A percentile compares a stretch with the other conserved stretches of the same genome.
Evolutionary conservation across 495 filamentous ascomycete species (phyloP).

Genomic region (Penicillium herquei): DNA sequence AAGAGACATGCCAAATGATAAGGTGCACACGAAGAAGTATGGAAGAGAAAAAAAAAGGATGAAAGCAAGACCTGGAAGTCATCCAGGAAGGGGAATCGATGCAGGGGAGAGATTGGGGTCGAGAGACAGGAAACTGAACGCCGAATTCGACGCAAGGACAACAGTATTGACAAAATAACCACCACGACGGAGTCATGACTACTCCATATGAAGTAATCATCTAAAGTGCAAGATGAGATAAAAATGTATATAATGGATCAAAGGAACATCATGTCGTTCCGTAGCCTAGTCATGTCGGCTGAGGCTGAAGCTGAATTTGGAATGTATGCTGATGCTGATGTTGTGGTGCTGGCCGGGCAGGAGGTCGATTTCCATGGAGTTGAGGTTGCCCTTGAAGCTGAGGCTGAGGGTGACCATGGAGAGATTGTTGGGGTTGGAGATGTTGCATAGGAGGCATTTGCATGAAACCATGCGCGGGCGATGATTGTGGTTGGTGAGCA

Average conservation of each 20-base stretch:
- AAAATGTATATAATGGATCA: background rate
- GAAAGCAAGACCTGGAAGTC: background rate
- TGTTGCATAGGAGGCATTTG: slow-evolving; percentile 27
- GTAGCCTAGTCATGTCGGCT: slow-evolving; percentile 17
- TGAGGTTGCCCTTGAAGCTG: slow-evolving; percentile 11
- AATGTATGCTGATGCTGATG: slow-evolving; percentile 32
- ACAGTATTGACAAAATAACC: no score
- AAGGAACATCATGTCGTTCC: background rate
- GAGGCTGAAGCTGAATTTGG: slow-evolving; percentile 25
- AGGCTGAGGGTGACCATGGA: slow-evolving; percentile 4
- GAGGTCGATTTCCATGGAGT: slow-evolving; percentile 10
- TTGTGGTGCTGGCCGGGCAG: slow-evolving; percentile 24
- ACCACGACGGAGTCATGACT: no score
- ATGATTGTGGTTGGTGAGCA: slow-evolving; percentile 13
- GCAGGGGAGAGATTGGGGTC: background rate
- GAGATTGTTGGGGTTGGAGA: slow-evolving; percentile 13
- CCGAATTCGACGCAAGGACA: no score
- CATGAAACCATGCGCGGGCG: slow-evolving; percentile 19
- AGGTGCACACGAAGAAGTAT: background rate
- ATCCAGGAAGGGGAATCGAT: slow-evolving; percentile 1
- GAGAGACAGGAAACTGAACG: no score
- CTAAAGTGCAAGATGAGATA: background rate
- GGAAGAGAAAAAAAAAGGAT: slow-evolving; percentile 1
- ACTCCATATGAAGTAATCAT: no score
- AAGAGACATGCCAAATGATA: slow-evolving; percentile 2